A percentile compares a stretch with the other conserved stretches of the same genome.
Conservation (phyloP, 2,329 filamentous ascomycete species). For the Penicillium sp. region DNA sequence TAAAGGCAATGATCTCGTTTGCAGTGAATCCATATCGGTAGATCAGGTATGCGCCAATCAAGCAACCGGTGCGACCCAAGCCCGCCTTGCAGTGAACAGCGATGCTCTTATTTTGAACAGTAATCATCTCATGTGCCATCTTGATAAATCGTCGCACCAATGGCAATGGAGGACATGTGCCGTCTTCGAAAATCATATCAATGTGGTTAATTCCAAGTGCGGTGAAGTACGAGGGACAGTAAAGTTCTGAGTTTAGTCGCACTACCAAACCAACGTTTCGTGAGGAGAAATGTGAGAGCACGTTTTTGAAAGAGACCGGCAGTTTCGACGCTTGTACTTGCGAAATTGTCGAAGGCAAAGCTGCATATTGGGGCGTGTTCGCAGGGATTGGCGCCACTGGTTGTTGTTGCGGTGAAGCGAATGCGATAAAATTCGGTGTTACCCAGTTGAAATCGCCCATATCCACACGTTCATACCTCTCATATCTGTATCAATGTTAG, state of each 20-base stretch:
- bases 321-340: constrained; percentile 69
- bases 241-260: constrained; percentile 89
- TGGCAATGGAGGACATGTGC: constrained; percentile 83
- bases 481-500: constrained; percentile 58
- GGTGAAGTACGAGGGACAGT: constrained; percentile 96
- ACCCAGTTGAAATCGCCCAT: constrained; percentile 99
- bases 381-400: constrained; percentile 69
- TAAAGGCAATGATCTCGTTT: constrained; percentile 94
- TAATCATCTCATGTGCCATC: constrained; percentile 91
- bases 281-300: constrained; percentile 81
- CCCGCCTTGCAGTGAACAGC: constrained; percentile 99
- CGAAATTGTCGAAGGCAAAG: constrained; percentile 70
- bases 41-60: constrained; percentile 96
- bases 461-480: constrained; percentile 90
- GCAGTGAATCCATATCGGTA: constrained; percentile 97
- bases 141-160: constrained; percentile 95
- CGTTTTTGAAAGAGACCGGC: constrained; percentile 90
- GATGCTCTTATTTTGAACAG: constrained; percentile 82
- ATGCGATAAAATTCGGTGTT: constrained; percentile 89
- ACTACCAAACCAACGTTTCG: constrained; percentile 91
- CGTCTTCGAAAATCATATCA: constrained; percentile 99
- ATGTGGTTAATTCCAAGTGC: constrained; percentile 91
- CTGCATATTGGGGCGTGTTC: constrained; percentile 68
- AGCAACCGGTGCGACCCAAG: constrained; percentile 86
- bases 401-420: constrained; percentile 86